Conservation (phyloP, 768 basidiomycete species). For the Pleurotus sapidus region DNA sequence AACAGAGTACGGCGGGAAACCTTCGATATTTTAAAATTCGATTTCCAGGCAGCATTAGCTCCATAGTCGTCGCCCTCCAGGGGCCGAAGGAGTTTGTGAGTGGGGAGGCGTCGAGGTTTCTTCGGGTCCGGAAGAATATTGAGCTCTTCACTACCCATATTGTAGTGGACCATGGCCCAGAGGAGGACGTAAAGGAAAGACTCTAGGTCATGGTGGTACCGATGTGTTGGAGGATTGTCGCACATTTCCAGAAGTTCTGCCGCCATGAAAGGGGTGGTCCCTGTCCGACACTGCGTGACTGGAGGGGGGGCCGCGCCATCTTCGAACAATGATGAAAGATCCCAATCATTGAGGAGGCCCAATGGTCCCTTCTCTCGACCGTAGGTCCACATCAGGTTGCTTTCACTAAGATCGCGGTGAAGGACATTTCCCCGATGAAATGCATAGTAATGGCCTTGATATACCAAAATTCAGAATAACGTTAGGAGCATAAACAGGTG, state of each 20-base stretch:
- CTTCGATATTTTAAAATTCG: not conserved
- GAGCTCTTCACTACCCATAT: not conserved
- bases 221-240: conserved; percentile 10
- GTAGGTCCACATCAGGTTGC: conserved; percentile 24
- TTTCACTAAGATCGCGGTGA: conserved; percentile 27
- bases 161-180: conserved; percentile 2
- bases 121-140: not conserved
- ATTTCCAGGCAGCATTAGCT: not conserved
- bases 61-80: not conserved
- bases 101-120: not conserved
- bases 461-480: not conserved
- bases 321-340: conserved; percentile 14
- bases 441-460: conserved; percentile 20
- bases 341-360: conserved; percentile 26
- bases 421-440: conserved; percentile 18
- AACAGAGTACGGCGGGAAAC: not conserved
- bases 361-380: not conserved
- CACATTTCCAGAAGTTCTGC: conserved; percentile 19
- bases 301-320: conserved; percentile 4
- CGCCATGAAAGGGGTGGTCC: conserved; percentile 30
- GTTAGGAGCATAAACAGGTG: not conserved
- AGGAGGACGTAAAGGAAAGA: conserved; percentile 27
- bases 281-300: conserved; percentile 10
- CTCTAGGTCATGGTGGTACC: conserved; percentile 29
- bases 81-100: not conserved